A percentile compares a stretch with the other conserved stretches of the same genome.
These are phyloP conservation scores for Nicotiana obtusifolia DNA, from an alignment of 257 asterid species.

Conservation along the genomic window DNA sequence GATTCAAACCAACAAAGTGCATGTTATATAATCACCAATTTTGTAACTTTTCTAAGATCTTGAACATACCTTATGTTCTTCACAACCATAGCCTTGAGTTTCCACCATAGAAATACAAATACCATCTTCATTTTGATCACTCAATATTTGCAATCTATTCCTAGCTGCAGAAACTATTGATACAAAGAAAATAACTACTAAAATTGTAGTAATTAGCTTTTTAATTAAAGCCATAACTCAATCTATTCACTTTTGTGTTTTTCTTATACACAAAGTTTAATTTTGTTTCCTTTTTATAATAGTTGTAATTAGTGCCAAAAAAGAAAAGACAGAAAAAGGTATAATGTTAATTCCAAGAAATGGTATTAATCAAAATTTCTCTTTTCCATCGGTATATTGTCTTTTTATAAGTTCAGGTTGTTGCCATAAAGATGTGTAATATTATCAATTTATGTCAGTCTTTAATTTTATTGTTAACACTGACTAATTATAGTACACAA, in stretches of 20 bases:
- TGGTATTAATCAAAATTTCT: neutral
- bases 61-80: constrained; percentile 50
- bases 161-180: neutral
- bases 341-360: constrained; percentile 8
- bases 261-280: too few species aligned
- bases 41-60: neutral
- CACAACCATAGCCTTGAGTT: constrained; percentile 50
- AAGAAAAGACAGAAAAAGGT: neutral
- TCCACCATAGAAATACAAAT: constrained; percentile 46
- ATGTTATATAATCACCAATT: too few species aligned
- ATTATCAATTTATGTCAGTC: too few species aligned
- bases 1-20: neutral
- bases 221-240: neutral
- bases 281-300: neutral
- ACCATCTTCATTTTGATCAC: constrained; percentile 29
- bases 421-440: too few species aligned
- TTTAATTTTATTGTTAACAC: too few species aligned
- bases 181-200: neutral
- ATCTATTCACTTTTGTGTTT: neutral
- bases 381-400: neutral
- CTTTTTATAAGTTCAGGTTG: neutral
- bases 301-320: neutral
- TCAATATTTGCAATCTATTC: neutral
- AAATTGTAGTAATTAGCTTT: neutral
- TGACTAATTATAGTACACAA: too few species aligned